Evolutionary conservation across 2,329 filamentous ascomycete genomes (phyloP).

Genomic region (Penicillium corylophilum): DNA sequence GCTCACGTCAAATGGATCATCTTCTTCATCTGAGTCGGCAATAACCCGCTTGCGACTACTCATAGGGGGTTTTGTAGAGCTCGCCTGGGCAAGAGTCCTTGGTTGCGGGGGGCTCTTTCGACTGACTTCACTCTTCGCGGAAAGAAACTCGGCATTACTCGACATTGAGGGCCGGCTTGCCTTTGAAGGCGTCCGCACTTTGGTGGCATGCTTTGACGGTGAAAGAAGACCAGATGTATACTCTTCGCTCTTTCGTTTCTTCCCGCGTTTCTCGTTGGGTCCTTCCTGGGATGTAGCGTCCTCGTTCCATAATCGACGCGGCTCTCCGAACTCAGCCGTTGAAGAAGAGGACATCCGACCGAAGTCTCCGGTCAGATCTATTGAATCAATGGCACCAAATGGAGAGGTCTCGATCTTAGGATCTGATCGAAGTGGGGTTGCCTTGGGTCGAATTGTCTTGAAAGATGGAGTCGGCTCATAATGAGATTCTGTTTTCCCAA

Average conservation of each 20-base stretch:
- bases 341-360: slow-evolving; percentile 39
- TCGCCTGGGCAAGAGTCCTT: slow-evolving; percentile 5
- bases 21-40: slow-evolving; percentile 39
- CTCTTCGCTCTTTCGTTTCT: slow-evolving; percentile 52
- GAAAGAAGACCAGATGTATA: slow-evolving; percentile 41
- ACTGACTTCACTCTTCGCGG: slow-evolving; percentile 6
- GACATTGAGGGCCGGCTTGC: slow-evolving; percentile 4
- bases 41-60: slow-evolving; percentile 24
- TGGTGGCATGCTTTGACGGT: slow-evolving; percentile 29
- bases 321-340: slow-evolving; percentile 41
- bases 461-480: slow-evolving; percentile 21
- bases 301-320: slow-evolving; percentile 46
- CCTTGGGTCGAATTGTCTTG: slow-evolving; percentile 12
- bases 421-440: slow-evolving; percentile 23
- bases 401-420: slow-evolving; percentile 17
- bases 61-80: slow-evolving; percentile 6
- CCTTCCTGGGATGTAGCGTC: slow-evolving; percentile 40
- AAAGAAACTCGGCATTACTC: neutral
- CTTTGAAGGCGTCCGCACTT: slow-evolving; percentile 24
- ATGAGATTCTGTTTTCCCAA: slow-evolving; percentile 12
- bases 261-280: slow-evolving; percentile 40
- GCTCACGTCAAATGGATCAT: slow-evolving; percentile 28
- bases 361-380: slow-evolving; percentile 46
- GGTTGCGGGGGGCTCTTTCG: slow-evolving; percentile 7
- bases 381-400: slow-evolving; percentile 42